phyloP scores from a whole-genome alignment of 2,329 filamentous ascomycete species.

The Penicillium sp. region DNA sequence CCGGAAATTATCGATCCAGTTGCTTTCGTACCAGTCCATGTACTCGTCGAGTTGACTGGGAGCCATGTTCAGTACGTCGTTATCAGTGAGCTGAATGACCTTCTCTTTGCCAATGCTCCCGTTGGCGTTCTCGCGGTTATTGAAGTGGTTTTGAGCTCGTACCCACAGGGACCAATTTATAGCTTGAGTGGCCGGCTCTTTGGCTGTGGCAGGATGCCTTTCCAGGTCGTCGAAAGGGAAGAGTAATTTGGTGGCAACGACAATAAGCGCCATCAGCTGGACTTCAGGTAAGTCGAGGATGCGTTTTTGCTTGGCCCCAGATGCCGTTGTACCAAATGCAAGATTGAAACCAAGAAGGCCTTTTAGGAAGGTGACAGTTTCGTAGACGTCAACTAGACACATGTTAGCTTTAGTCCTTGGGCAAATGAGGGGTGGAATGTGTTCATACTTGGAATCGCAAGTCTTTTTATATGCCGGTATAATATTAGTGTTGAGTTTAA shows the following conservation, averaged over 20 bases:
- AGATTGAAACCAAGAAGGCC: constrained; percentile 64
- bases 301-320: constrained; percentile 43
- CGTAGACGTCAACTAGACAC: constrained; percentile 39
- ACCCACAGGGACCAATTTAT: constrained; percentile 79
- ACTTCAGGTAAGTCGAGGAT: constrained; percentile 73
- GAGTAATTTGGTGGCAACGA: constrained; percentile 78
- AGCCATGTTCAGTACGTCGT: constrained; percentile 67
- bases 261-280: constrained; percentile 70
- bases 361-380: constrained; percentile 66
- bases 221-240: constrained; percentile 72
- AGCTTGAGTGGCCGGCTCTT: constrained; percentile 63
- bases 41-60: constrained; percentile 72
- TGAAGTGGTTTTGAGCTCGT: constrained; percentile 53
- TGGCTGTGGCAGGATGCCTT: constrained; percentile 56
- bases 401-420: constrained; percentile 21
- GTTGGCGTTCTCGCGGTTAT: constrained; percentile 38
- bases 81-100: constrained; percentile 63
- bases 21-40: constrained; percentile 77
- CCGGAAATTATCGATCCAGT: constrained; percentile 54
- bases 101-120: constrained; percentile 52
- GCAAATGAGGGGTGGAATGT: not conserved
- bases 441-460: constrained; percentile 74
- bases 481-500: constrained; percentile 73
- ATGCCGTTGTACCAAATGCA: constrained; percentile 52
- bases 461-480: constrained; percentile 70